These are phyloP conservation scores for Chernovozyma aurita DNA, from an alignment of 1,139 yeast genomes.

Conservation along the genomic window DNA sequence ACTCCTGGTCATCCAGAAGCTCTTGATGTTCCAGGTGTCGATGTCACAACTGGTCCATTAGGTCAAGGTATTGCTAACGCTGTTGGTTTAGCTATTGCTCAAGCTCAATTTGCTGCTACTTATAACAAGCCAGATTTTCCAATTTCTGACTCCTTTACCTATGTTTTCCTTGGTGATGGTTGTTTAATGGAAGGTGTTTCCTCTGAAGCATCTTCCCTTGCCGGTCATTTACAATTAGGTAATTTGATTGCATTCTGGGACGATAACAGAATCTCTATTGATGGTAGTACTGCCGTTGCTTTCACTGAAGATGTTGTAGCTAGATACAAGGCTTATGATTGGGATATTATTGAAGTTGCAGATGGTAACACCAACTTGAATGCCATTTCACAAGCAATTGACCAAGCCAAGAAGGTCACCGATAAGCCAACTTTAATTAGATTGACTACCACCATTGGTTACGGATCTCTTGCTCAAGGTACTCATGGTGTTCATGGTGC, in stretches of 20 bases:
- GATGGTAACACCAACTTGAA: conserved; percentile 80
- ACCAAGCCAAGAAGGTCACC: conserved; percentile 56
- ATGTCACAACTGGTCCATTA: conserved; percentile 98
- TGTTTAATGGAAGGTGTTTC: conserved; percentile 99
- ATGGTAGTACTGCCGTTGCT: conserved; percentile 86
- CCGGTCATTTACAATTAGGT: conserved; percentile 94
- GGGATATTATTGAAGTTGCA: conserved; percentile 79
- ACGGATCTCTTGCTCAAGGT: conserved; percentile 83
- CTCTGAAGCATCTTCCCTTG: conserved; percentile 89
- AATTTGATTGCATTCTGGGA: conserved; percentile 96
- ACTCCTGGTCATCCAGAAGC: conserved; percentile 98
- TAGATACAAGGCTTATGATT: conserved; percentile 91
- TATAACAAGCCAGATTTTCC: conserved; percentile 85
- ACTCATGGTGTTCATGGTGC: conserved; percentile 96
- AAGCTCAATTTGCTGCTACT: conserved; percentile 85
- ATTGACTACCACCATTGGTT: conserved; percentile 90
- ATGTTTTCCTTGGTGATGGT: conserved; percentile 91
- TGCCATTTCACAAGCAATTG: conserved; percentile 71
- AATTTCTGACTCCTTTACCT: conserved; percentile 72
- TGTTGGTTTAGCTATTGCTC: conserved; percentile 96
- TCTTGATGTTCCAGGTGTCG: conserved; percentile 77
- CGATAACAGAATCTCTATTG: conserved; percentile 95
- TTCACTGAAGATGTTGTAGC: conserved; percentile 90
- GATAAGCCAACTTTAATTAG: conserved; percentile 91
- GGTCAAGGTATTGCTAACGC: conserved; percentile 99